Conservation (phyloP, 208 protist genomes). For the Leishmania gerbilli region DNA sequence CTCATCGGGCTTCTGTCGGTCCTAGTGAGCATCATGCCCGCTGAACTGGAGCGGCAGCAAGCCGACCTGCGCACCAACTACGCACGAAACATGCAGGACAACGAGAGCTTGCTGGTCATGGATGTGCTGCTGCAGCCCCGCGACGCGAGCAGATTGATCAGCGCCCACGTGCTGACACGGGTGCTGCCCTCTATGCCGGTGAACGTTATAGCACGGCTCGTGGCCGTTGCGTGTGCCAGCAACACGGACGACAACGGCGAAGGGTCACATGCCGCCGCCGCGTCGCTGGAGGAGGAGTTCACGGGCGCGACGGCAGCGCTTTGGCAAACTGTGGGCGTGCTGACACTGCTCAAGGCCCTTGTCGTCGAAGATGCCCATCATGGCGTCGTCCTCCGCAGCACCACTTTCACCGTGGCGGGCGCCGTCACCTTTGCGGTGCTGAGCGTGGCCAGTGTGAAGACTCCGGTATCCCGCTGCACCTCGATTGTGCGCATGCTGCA, state of each 20-base stretch:
- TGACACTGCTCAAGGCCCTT: constrained; percentile 66
- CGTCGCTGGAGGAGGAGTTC: constrained; percentile 12
- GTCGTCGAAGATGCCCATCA: constrained; percentile 38
- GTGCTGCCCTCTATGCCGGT: constrained; percentile 11
- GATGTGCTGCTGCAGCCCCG: constrained; percentile 37
- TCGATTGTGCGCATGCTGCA: constrained; percentile 59
- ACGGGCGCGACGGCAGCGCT: constrained; percentile 28
- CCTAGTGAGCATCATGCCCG: constrained; percentile 45
- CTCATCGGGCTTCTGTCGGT: constrained; percentile 57
- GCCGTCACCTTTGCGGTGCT: constrained; percentile 27
- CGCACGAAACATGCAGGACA: constrained; percentile 29
- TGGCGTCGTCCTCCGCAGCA: constrained; percentile 13
- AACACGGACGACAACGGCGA: constrained; percentile 7
- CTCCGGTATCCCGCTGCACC: constrained; percentile 20
- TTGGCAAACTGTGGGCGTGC: constrained; percentile 58
- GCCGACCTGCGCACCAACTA: constrained; percentile 41
- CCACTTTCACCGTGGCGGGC: constrained; percentile 21
- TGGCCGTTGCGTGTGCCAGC: constrained; percentile 5
- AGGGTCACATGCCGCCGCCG: not conserved
- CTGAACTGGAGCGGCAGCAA: constrained; percentile 27
- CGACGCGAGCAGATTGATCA: constrained; percentile 29
- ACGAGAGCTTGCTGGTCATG: constrained; percentile 45
- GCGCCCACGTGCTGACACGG: constrained; percentile 22
- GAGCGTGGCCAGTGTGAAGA: constrained; percentile 28
- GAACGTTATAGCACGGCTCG: constrained; percentile 11